Percentiles rank a stretch among this genome's conserved stretches.
Evolutionary conservation across 225 moss, liverwort and hornwort genomes (phyloP).

Genomic region (Marchantia paleacea): DNA sequence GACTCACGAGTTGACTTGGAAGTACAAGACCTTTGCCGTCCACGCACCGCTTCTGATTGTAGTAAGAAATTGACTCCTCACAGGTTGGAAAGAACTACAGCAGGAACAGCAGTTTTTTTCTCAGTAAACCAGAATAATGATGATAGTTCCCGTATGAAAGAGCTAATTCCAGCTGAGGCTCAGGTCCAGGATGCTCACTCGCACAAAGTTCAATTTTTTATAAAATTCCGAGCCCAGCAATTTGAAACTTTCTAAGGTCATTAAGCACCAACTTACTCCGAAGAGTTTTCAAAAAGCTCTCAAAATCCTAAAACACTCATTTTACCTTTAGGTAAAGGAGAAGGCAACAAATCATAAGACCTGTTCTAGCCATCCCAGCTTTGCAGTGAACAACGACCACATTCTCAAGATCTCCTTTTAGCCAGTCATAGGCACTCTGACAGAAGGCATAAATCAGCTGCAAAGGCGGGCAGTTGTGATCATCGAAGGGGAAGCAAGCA

Average conservation of each 20-base stretch:
- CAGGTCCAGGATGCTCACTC: neutral
- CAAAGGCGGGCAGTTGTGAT: constrained; percentile 94
- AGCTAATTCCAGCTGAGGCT: too few species aligned
- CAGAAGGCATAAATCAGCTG: constrained; percentile 83
- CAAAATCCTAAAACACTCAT: too few species aligned
- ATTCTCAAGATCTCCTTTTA: constrained; percentile 96
- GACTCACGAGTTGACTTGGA: constrained; percentile 92
- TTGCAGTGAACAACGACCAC: constrained; percentile 99
- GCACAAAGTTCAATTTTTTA: neutral
- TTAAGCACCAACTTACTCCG: neutral
- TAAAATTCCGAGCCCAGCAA: neutral
- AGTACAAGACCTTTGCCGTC: constrained; percentile 92
- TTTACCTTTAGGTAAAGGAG: constrained; percentile 93
- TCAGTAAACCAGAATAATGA: neutral
- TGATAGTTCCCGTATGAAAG: neutral
- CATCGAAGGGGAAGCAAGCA: constrained; percentile 94
- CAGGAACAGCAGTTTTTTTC: neutral
- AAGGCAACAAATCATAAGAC: constrained; percentile 96
- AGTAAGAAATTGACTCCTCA: constrained; percentile 91
- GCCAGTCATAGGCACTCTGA: constrained; percentile 96
- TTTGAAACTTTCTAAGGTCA: neutral
- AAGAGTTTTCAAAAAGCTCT: neutral
- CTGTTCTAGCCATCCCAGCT: constrained; percentile 98
- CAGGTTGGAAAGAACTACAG: constrained; percentile 85
- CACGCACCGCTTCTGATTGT: constrained; percentile 97